Conservation (phyloP, 306 rosid species). For the Quercus engelmannii region DNA sequence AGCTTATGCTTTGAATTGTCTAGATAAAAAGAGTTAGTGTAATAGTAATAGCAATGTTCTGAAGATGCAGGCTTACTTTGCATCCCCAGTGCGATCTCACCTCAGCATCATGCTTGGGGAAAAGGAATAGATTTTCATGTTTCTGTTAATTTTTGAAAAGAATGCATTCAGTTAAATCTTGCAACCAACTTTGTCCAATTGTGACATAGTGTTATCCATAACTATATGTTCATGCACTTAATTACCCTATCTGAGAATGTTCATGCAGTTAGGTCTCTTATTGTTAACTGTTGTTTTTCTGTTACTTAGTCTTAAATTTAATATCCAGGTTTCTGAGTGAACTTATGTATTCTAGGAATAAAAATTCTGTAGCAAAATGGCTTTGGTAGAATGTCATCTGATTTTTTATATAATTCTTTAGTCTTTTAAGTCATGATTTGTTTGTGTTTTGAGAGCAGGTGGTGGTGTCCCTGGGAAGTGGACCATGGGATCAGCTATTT, state of each 20-base stretch:
- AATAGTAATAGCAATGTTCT: background rate
- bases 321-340: background rate
- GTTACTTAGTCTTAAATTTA: background rate
- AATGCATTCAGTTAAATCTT: background rate
- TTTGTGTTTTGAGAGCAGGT: conserved; percentile 59
- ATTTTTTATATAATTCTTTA: background rate
- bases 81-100: no score
- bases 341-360: background rate
- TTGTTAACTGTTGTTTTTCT: background rate
- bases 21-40: background rate
- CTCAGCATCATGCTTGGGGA: background rate
- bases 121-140: background rate
- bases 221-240: background rate
- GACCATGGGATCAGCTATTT: conserved; percentile 99
- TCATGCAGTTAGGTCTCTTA: background rate
- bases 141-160: background rate
- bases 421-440: conserved; percentile 16
- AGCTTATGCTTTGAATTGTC: background rate
- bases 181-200: background rate
- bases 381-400: background rate
- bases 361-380: background rate
- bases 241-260: background rate
- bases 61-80: background rate
- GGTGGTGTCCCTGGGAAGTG: conserved; percentile 87
- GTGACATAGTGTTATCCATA: background rate